Base-by-base conservation (phyloP, 2,329 filamentous ascomycete genomes). In the Trichoderma arundinaceum region DNA sequence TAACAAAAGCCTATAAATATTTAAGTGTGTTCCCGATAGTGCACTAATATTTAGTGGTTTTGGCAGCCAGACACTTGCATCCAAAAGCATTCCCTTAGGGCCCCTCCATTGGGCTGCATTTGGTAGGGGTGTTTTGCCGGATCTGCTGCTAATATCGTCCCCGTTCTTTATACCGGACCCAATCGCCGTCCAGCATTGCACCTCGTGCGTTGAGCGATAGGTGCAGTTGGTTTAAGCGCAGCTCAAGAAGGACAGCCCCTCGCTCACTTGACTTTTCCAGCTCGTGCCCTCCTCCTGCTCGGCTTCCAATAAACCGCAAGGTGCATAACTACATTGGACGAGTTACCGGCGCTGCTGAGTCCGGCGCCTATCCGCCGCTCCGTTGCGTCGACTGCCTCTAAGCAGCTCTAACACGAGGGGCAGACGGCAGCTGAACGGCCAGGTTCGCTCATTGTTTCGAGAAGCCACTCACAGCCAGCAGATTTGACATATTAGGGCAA, bases 171-270 rank as follows among this genome's bases (percentile, higher is more conserved):
- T 54, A 32, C 64, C 56, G 57, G 57, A 56, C 64, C 75, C 75
- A 77, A 77, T 77, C 71, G 69, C 64, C 59, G 67, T 64, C 41
- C 52, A 69, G 66, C 64, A 69, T 72, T 53, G 41, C 52, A 69
- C 75, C 75, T 72, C 75, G 75, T 77, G 75, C 72, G 68, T 28
- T 69, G 66, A 74, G 71, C 70, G 73, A 76, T 72, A 76, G 51
- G 73, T 72, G 53, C 44, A 49, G 52, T 65, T 33, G 22, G 13
- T 51, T 59, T 39, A 52, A 43, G 44, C 44, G 33, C 53, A 65
- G 46, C 48, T 33, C 39, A 33, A 15, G 15, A 28, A n/a, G 15
- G 46, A 12, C n/a, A 19, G 19, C 35, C 46, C 46, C 17, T 39
- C 15, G 38, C 38, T 43, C 32, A 22, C 28, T 54, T 22, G 60